Evolutionary conservation across 106 monocot species (phyloP).

Genomic region (Dioscorea alata): DNA sequence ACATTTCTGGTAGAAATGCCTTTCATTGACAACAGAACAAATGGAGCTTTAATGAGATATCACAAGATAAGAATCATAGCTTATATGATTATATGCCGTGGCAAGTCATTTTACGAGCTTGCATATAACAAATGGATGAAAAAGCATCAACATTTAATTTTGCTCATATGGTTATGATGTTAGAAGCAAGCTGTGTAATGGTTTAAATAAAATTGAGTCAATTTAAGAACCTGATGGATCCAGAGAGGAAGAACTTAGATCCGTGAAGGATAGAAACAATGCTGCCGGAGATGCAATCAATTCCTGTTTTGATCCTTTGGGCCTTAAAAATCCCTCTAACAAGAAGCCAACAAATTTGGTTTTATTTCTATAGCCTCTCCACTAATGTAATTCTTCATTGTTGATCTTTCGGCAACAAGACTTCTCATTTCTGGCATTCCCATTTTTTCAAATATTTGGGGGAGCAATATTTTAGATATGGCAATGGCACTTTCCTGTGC

Average conservation of each 20-base stretch:
- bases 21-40: no score
- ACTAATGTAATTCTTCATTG: conserved; percentile 66
- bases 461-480: conserved; percentile 71
- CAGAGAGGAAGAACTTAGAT: conserved; percentile 29
- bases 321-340: conserved; percentile 82
- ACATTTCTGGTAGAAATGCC: no score
- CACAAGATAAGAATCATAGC: no score
- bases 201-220: background rate
- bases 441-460: conserved; percentile 77
- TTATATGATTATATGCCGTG: no score
- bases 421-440: conserved; percentile 70
- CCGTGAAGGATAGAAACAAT: conserved; percentile 42
- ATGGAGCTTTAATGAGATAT: no score
- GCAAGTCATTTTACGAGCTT: no score
- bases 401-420: conserved; percentile 72
- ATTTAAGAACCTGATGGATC: conserved; percentile 52
- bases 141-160: no score
- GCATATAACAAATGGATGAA: no score
- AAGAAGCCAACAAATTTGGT: conserved; percentile 54
- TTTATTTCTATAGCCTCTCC: conserved; percentile 70
- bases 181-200: no score
- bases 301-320: conserved; percentile 36
- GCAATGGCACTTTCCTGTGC: conserved; percentile 84
- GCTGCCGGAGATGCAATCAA: conserved; percentile 71
- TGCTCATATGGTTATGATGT: no score